Evolutionary conservation across 2,329 filamentous ascomycete species (phyloP), one percentile per base, ranked within the genome.

Genomic region (Sporothrix sp.): DNA sequence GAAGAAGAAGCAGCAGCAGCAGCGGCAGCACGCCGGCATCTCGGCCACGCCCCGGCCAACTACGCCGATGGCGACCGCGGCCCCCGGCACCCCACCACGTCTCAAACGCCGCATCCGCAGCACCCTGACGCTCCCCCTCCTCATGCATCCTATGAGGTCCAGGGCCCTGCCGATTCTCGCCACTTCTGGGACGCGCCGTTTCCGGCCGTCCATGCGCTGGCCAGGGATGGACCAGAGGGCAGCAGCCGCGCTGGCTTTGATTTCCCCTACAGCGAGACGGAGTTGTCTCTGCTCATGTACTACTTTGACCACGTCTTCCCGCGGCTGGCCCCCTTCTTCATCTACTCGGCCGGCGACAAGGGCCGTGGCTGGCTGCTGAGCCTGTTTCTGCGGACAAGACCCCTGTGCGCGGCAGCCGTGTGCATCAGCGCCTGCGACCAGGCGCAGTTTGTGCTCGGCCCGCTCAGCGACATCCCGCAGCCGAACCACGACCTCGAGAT

Each of bases 301-400:
- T 52, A 52, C 46, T 52, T 52, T 27, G 51, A 52, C 46, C 51
- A 52, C 14, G 46, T 52, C 18, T 52, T 52, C 39, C 46, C 47
- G 14, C 51, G 51, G 9, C 16, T 52, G 10, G 32, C 25, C 3
- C 51, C 51, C 5, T 49, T 52, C n/a, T 52, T 52, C 16, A 23
- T 16, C 8, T 52, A 49, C 35, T 46, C 27, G 14, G 51, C 51
- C 16, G 51, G 45, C 40, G 51, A 52, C 40, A 38, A 48, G 25
- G 51, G 51, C 39, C 51, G 51, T 6, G 51, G 51, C 46, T 52
- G 51, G 51, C 46, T 52, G 38, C 39, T 52, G 18, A 44, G 45
- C 27, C 46, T 52, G 27, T 49, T 52, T 16, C 14, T 52, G 39
- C 39, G 51, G 20, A 49, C 51, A 6, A 28, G 28, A 6, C 51